Percentiles rank a stretch among this genome's conserved stretches.
Evolutionary conservation across 2,329 filamentous ascomycete genomes (phyloP).

Genomic region (Rutstroemia sp.): DNA sequence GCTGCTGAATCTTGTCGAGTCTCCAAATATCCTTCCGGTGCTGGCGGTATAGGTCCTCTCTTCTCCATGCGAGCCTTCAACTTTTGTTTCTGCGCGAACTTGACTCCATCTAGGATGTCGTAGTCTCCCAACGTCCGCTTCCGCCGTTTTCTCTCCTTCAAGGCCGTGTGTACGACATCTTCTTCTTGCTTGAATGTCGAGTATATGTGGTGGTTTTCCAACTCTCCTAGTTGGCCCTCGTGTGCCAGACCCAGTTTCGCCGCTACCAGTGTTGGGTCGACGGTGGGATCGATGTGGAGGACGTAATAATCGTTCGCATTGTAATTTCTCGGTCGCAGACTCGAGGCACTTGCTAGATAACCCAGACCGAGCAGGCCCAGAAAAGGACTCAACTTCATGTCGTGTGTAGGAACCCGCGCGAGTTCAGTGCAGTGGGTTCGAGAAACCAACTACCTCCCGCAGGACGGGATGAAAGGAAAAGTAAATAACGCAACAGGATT

Average conservation of each 20-base stretch:
- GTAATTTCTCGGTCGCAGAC: conserved; percentile 59
- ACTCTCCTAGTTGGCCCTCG: conserved; percentile 72
- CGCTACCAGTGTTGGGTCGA: conserved; percentile 63
- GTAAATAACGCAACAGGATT: background rate
- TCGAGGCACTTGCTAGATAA: conserved; percentile 38
- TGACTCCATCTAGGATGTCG: conserved; percentile 65
- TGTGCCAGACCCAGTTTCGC: conserved; percentile 66
- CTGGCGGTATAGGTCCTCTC: conserved; percentile 26
- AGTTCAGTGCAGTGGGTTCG: background rate
- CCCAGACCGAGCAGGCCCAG: conserved; percentile 48
- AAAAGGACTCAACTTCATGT: conserved; percentile 35
- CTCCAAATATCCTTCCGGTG: conserved; percentile 17
- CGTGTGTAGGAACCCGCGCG: background rate
- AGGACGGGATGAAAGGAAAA: background rate
- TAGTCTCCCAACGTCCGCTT: conserved; percentile 47
- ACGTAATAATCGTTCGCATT: conserved; percentile 87
- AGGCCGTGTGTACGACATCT: conserved; percentile 49
- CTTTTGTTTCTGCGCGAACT: conserved; percentile 73
- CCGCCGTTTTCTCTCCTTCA: conserved; percentile 47
- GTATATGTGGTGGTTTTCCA: conserved; percentile 81
- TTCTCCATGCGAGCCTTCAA: conserved; percentile 56
- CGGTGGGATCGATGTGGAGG: conserved; percentile 65
- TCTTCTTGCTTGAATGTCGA: conserved; percentile 55
- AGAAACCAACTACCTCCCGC: background rate
- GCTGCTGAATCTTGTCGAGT: conserved; percentile 15